Evolutionary conservation across 768 basidiomycete species (phyloP), one percentile per base, ranked within the genome.

Genomic region (Phylloporus arenicola): DNA sequence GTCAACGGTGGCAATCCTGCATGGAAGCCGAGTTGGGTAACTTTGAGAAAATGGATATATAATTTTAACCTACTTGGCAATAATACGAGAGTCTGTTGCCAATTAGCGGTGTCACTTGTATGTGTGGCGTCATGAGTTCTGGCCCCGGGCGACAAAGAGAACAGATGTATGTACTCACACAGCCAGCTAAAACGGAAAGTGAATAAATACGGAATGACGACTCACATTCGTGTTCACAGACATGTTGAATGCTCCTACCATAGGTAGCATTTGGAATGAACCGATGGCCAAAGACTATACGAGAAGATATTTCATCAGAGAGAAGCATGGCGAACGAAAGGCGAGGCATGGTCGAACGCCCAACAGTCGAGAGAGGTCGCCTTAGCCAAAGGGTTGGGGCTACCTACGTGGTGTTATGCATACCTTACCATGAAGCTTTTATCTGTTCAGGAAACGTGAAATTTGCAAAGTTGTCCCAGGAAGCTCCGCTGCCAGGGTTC

Each of bases 1-100:
- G 54, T 85, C 71, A 38, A 83, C 79, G 9, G 74, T 68, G 57
- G 73, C 64, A 58, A 82, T 82, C 77, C 82, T 55, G 19, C 20
- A n/a, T 39, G 34, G 1, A 39, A 4, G 1, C 43, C 5, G 9
- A 25, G 24, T 30, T 17, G 1, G 12, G 14, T 2, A n/a, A 22
- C 7, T 6, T 7, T 0, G 20, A 14, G 22, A n/a, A 33, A 37
- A 37, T 17, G 17, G 1, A 19, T 24, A n/a, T 20, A 2, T 12
- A 19, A 11, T 19, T 31, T 7, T 4, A 19, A 44, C 61, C 1
- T 29, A 62, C 66, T 29, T 60, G 47, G 19, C 70, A 72, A 50
- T 73, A 72, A 30, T 58, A 65, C 16, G 60, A 63, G 31, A 0
- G 52, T 33, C 41, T 72, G 59, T 46, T 72, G 72, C 57, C 57